These are phyloP conservation scores for Rhodotorula kratochvilovae DNA, from an alignment of 768 basidiomycete species.

Conservation along the genomic window DNA sequence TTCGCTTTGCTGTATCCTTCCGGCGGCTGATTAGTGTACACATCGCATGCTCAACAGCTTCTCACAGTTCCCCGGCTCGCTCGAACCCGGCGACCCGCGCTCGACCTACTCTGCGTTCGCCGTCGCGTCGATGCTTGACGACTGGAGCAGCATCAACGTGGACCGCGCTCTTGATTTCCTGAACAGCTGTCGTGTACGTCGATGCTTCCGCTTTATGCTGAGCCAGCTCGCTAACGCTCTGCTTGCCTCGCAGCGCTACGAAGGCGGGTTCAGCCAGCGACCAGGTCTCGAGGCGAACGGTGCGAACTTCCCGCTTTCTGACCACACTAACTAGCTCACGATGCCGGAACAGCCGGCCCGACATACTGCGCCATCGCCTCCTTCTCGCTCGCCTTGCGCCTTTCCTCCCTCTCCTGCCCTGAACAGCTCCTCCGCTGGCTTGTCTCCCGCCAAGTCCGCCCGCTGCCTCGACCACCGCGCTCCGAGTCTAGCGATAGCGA, in stretches of 20 bases:
- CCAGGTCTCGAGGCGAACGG: conserved; percentile 81
- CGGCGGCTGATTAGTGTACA: no score
- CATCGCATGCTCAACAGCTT: no score
- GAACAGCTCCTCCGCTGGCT: conserved; percentile 70
- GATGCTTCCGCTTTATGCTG: neutral
- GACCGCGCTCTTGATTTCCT: conserved; percentile 63
- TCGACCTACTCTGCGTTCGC: conserved; percentile 83
- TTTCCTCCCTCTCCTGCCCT: conserved; percentile 48
- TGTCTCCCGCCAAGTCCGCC: conserved; percentile 61
- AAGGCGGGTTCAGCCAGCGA: conserved; percentile 84
- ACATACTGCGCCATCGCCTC: conserved; percentile 87
- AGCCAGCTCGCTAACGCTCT: neutral
- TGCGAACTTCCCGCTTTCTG: conserved; percentile 43
- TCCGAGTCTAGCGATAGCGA: neutral
- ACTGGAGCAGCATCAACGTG: conserved; percentile 71
- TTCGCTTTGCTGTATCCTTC: neutral
- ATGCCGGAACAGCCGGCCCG: conserved; percentile 63
- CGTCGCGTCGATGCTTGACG: conserved; percentile 69
- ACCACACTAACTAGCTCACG: neutral
- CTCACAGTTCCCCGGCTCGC: conserved; percentile 42
- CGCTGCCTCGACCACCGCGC: neutral
- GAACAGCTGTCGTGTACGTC: conserved; percentile 61
- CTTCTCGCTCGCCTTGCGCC: conserved; percentile 56
- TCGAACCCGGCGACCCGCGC: conserved; percentile 55
- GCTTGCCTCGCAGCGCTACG: conserved; percentile 62